Evolutionary conservation across 1,284 basidiomycete species (phyloP).

Genomic region (Thecaphora thlaspeos): DNA sequence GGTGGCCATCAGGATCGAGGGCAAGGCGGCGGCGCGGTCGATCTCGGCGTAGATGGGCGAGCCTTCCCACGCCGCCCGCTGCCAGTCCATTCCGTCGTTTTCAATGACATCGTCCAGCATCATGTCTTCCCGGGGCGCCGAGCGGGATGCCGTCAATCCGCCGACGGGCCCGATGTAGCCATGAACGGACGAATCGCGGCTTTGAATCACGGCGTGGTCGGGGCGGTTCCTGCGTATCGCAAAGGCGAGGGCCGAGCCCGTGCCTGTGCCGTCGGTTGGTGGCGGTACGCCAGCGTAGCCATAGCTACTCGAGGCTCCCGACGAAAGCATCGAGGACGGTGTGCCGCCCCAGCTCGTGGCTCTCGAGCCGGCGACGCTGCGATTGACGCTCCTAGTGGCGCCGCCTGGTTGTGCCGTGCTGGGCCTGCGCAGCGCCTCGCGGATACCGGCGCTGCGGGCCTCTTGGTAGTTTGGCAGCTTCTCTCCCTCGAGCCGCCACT

Average conservation of each 20-base stretch:
- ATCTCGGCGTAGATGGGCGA: conserved; percentile 23
- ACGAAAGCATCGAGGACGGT: background rate
- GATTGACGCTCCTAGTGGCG: background rate
- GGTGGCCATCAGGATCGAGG: background rate
- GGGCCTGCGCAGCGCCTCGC: conserved; percentile 17
- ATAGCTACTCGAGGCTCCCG: conserved; percentile 13
- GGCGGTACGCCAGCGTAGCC: conserved; percentile 11
- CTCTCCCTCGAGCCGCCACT: conserved; percentile 32
- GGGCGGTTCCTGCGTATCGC: background rate
- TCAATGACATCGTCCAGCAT: conserved; percentile 29
- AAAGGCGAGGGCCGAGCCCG: background rate
- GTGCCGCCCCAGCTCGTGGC: background rate
- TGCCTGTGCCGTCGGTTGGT: too few relatives aligned
- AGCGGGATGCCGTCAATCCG: background rate
- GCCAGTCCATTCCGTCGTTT: conserved; percentile 37
- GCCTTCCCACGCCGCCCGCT: conserved; percentile 30
- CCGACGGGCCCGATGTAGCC: too few relatives aligned
- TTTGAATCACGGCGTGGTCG: background rate
- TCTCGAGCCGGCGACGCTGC: background rate
- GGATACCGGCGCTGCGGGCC: conserved; percentile 21
- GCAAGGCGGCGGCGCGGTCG: background rate
- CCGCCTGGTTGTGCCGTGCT: background rate
- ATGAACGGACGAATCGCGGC: background rate
- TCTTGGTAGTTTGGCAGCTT: conserved; percentile 22
- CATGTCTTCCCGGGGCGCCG: background rate